These are phyloP conservation scores for Malassezia arunalokei DNA, from an alignment of 1,284 basidiomycete species.

Conservation along the genomic window DNA sequence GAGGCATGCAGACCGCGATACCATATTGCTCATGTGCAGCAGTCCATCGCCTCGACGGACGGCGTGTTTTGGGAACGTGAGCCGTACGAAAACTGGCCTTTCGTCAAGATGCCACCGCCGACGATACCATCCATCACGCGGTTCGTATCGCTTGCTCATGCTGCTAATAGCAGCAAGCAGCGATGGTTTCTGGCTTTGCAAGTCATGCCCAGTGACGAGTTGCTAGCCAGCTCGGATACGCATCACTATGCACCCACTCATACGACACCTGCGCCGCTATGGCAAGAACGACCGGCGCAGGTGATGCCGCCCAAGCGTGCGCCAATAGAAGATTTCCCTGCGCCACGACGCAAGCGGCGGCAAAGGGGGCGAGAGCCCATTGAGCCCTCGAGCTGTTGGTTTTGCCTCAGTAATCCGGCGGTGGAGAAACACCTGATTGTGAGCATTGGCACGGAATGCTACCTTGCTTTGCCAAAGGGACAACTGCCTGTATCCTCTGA, in stretches of 20 bases:
- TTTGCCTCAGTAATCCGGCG: slow-evolving; percentile 39
- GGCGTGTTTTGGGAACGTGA: slow-evolving; percentile 40
- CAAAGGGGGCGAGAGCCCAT: slow-evolving; percentile 20
- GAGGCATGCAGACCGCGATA: slow-evolving; percentile 27
- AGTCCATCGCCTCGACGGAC: not conserved
- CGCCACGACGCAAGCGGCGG: not conserved
- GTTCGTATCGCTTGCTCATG: slow-evolving; percentile 32
- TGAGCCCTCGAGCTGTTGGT: slow-evolving; percentile 41
- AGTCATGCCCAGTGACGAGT: not conserved
- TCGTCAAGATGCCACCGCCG: slow-evolving; percentile 3
- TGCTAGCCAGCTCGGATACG: not conserved
- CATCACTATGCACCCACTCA: slow-evolving; percentile 6
- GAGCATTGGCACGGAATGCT: slow-evolving; percentile 27
- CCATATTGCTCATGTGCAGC: slow-evolving; percentile 31
- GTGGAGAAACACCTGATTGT: slow-evolving; percentile 37
- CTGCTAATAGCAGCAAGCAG: slow-evolving; percentile 31
- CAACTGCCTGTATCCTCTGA: slow-evolving; percentile 20
- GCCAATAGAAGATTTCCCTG: not conserved
- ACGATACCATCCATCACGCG: slow-evolving; percentile 18
- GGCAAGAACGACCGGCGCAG: not conserved
- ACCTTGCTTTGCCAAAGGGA: slow-evolving; percentile 39
- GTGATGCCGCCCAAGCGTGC: not conserved
- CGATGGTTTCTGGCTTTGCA: slow-evolving; percentile 40
- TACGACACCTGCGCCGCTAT: slow-evolving; percentile 17
- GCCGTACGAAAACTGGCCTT: slow-evolving; percentile 28